phyloP scores from a whole-genome alignment of 2,329 filamentous ascomycete genomes.

The Aspergillus sp. region DNA sequence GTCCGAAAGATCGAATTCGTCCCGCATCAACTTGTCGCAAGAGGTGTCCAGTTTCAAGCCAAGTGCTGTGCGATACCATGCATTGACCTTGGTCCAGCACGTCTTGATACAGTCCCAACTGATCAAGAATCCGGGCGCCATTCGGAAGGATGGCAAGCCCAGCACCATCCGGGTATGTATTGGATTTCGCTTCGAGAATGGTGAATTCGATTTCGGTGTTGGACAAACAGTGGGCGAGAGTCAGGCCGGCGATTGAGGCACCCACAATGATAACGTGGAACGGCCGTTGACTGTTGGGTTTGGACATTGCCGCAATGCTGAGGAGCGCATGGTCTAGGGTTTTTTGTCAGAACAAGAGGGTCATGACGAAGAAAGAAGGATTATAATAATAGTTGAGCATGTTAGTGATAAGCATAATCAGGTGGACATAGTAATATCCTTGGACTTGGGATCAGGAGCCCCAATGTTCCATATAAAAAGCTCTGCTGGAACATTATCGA shows the following conservation, averaged over 20 bases:
- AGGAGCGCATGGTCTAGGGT: background rate
- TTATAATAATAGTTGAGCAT: background rate
- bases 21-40: background rate
- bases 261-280: conserved; percentile 6
- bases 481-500: background rate
- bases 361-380: background rate
- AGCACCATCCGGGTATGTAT: background rate
- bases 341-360: background rate
- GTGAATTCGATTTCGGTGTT: background rate
- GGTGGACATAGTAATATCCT: background rate
- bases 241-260: conserved; percentile 1
- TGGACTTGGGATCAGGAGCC: background rate
- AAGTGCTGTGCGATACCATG: conserved; percentile 4
- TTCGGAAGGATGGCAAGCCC: conserved; percentile 2
- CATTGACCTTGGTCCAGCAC: background rate
- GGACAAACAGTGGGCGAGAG: conserved; percentile 6
- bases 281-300: background rate
- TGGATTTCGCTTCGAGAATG: background rate
- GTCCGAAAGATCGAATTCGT: background rate
- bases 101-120: conserved; percentile 4
- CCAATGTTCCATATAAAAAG: background rate
- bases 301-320: background rate
- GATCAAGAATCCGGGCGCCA: conserved; percentile 5
- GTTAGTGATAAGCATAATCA: background rate
- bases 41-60: background rate